These are phyloP conservation scores for Pholiota molesta DNA, from an alignment of 768 basidiomycete species.

Conservation along the genomic window DNA sequence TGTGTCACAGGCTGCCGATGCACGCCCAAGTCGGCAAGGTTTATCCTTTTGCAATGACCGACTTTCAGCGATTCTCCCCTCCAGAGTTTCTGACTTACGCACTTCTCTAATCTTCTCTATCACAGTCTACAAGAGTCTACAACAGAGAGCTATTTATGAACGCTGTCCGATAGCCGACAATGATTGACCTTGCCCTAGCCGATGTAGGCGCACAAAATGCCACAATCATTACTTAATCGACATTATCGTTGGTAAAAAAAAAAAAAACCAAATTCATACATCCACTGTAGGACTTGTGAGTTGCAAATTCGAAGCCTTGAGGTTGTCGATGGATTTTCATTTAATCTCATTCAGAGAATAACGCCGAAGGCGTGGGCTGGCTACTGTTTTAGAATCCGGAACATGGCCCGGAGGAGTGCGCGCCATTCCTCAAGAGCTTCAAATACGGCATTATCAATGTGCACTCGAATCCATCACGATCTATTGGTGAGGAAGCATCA, in stretches of 20 bases:
- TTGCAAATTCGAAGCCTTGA: neutral
- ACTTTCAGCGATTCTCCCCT: neutral
- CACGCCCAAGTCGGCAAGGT: neutral
- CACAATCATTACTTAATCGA: too few species aligned
- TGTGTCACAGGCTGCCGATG: neutral
- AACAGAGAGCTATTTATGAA: conserved; percentile 2
- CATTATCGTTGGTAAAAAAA: too few species aligned
- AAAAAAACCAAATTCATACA: too few species aligned
- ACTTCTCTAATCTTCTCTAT: neutral
- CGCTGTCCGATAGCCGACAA: conserved; percentile 7
- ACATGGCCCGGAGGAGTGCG: neutral
- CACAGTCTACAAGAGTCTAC: neutral
- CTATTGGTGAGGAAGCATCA: neutral
- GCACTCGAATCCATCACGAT: neutral
- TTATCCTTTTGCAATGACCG: neutral
- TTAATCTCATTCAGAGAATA: neutral
- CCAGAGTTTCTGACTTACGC: neutral
- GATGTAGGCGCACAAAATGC: neutral
- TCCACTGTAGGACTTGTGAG: too few species aligned
- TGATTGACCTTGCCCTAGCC: conserved; percentile 11
- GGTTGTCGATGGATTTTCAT: neutral
- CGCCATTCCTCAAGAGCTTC: neutral
- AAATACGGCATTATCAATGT: neutral
- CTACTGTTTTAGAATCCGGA: neutral
- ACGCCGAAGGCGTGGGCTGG: neutral